A percentile compares a stretch with the other conserved stretches of the same genome.
phyloP scores from a whole-genome alignment of 192 early-diverging fungal genomes.

The Coemansia sp. region DNA sequence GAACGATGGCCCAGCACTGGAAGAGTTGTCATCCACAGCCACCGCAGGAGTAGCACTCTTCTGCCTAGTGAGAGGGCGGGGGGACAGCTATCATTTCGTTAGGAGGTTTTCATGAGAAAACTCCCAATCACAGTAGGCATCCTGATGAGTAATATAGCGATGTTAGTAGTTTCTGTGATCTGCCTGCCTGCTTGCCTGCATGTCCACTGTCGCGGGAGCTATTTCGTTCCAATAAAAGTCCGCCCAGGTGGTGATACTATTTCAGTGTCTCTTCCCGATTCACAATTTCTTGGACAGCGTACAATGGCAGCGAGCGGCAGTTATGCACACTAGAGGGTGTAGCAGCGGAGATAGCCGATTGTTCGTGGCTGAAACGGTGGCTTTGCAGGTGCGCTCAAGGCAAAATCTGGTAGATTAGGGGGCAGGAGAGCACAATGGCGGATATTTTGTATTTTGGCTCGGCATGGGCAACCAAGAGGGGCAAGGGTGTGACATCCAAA shows the following conservation, averaged over 20 bases:
- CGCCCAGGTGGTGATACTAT: neutral
- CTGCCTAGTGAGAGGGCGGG: too few species aligned
- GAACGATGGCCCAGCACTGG: too few species aligned
- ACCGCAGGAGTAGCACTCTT: too few species aligned
- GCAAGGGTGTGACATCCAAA: neutral
- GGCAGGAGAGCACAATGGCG: conserved; percentile 1
- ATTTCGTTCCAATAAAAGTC: neutral
- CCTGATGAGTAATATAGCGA: neutral
- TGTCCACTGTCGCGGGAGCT: neutral
- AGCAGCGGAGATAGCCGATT: neutral
- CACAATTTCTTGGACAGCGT: neutral
- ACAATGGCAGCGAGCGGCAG: neutral
- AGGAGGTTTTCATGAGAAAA: too few species aligned
- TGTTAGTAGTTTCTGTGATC: neutral
- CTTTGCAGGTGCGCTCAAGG: conserved; percentile 4
- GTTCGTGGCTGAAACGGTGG: neutral
- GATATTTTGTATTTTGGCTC: conserved; percentile 10
- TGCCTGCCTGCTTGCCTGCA: neutral
- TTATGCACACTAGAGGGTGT: neutral
- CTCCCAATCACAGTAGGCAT: neutral
- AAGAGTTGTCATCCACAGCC: too few species aligned
- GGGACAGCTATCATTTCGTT: too few species aligned
- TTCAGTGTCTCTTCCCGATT: neutral
- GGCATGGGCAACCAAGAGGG: neutral
- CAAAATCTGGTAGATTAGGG: conserved; percentile 7